Conservation (phyloP, 2,329 filamentous ascomycete genomes). For the Alternaria sp. region DNA sequence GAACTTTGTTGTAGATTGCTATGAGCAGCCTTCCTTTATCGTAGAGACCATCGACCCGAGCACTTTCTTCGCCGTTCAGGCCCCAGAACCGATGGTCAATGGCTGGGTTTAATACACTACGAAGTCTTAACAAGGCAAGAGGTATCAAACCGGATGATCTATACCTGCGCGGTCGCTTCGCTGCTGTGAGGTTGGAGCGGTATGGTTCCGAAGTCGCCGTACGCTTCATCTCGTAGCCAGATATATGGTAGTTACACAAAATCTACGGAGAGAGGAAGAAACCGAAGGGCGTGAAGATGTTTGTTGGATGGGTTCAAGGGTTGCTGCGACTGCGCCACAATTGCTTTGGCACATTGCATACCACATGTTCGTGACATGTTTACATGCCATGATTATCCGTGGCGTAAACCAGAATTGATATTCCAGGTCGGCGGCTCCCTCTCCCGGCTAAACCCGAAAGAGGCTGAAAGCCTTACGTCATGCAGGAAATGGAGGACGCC, state of each 20-base stretch:
- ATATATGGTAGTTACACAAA: background rate
- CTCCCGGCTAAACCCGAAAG: slow-evolving; percentile 11
- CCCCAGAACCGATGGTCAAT: slow-evolving; percentile 4
- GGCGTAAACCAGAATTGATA: background rate
- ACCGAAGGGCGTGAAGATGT: background rate
- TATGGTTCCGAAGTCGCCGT: background rate
- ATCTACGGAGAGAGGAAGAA: background rate
- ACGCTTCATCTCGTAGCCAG: background rate
- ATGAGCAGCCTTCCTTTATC: slow-evolving; percentile 3
- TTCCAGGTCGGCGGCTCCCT: background rate
- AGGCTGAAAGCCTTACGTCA: slow-evolving; percentile 12
- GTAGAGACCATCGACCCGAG: slow-evolving; percentile 1
- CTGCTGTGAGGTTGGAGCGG: background rate
- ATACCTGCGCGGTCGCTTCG: slow-evolving; percentile 3
- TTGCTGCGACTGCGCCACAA: background rate
- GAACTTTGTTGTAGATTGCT: background rate
- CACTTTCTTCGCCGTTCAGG: slow-evolving; percentile 3
- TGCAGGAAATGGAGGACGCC: slow-evolving; percentile 6
- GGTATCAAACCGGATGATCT: background rate
- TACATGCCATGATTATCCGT: background rate
- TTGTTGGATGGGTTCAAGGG: background rate
- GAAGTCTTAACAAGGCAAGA: background rate
- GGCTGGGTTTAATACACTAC: background rate
- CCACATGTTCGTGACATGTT: background rate
- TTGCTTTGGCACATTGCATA: background rate